Conservation (phyloP, 1,284 basidiomycete genomes). For the Ceratobasidium papillatum region DNA sequence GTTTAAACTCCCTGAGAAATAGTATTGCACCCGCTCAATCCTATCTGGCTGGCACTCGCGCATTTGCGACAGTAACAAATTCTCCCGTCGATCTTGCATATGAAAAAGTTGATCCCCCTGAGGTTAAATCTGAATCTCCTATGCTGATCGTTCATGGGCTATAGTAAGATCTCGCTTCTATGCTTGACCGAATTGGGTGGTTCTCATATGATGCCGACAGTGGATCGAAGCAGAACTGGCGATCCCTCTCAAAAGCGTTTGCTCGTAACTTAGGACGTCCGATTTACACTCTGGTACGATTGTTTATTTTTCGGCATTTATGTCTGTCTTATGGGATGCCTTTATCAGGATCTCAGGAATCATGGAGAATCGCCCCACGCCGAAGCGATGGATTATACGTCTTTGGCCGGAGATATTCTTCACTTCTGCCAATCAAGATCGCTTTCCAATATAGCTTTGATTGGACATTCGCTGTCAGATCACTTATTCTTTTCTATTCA, state of each 20-base stretch:
- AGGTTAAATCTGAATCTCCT: conserved; percentile 49
- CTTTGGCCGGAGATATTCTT: conserved; percentile 77
- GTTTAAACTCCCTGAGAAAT: conserved; percentile 1
- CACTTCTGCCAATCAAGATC: conserved; percentile 64
- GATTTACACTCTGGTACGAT: conserved; percentile 74
- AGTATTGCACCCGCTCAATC: conserved; percentile 10
- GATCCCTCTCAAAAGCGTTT: conserved; percentile 73
- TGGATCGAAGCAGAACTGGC: conserved; percentile 84
- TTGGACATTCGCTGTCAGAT: conserved; percentile 86
- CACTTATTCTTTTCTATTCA: neutral
- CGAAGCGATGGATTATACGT: conserved; percentile 71
- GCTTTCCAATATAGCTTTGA: conserved; percentile 68
- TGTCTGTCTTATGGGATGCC: neutral
- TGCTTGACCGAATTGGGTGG: neutral
- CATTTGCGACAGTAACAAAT: neutral
- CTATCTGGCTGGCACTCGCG: neutral
- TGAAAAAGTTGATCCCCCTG: conserved; percentile 33
- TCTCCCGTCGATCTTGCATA: conserved; percentile 19
- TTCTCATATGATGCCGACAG: conserved; percentile 52
- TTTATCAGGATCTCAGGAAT: conserved; percentile 77
- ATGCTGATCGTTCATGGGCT: conserved; percentile 74
- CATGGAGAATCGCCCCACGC: conserved; percentile 82
- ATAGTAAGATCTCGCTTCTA: conserved; percentile 58
- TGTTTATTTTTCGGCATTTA: neutral
- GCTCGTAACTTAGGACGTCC: conserved; percentile 64